These are phyloP conservation scores for Zizania latifolia DNA, from an alignment of 176 grass and related monocot species.

Conservation along the genomic window DNA sequence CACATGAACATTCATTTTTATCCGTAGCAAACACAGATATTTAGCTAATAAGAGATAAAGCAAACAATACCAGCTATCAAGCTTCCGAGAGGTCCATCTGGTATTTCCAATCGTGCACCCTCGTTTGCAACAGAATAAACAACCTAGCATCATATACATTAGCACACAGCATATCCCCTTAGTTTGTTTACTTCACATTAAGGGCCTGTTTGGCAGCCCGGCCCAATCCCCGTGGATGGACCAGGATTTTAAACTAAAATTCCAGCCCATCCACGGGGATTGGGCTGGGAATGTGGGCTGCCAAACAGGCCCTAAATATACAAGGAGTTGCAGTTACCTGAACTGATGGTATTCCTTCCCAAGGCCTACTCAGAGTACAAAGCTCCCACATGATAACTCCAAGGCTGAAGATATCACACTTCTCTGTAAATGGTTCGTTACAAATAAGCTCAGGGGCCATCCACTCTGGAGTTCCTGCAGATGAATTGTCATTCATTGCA, in stretches of 20 bases:
- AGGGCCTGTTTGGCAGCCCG: too few species aligned
- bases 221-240: too few species aligned
- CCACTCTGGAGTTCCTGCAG: slow-evolving; percentile 94
- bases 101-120: slow-evolving; percentile 85
- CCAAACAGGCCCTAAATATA: too few species aligned
- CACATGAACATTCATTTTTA: neutral
- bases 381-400: slow-evolving; percentile 99
- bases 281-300: too few species aligned
- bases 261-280: too few species aligned
- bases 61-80: slow-evolving; percentile 73
- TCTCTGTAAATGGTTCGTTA: slow-evolving; percentile 85
- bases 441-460: slow-evolving; percentile 98
- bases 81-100: slow-evolving; percentile 84
- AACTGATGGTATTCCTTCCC: slow-evolving; percentile 79
- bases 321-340: slow-evolving; percentile 48
- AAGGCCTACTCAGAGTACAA: slow-evolving; percentile 85
- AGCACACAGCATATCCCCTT: slow-evolving; percentile 7
- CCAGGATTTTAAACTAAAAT: too few species aligned
- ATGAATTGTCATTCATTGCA: slow-evolving; percentile 71
- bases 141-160: too few species aligned
- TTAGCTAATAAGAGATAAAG: neutral
- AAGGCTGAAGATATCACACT: slow-evolving; percentile 95
- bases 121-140: slow-evolving; percentile 90
- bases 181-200: slow-evolving; percentile 6
- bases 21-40: neutral